These are phyloP conservation scores for Daldinia eschscholtzii DNA, from an alignment of 2,329 filamentous ascomycete species.

Conservation along the genomic window DNA sequence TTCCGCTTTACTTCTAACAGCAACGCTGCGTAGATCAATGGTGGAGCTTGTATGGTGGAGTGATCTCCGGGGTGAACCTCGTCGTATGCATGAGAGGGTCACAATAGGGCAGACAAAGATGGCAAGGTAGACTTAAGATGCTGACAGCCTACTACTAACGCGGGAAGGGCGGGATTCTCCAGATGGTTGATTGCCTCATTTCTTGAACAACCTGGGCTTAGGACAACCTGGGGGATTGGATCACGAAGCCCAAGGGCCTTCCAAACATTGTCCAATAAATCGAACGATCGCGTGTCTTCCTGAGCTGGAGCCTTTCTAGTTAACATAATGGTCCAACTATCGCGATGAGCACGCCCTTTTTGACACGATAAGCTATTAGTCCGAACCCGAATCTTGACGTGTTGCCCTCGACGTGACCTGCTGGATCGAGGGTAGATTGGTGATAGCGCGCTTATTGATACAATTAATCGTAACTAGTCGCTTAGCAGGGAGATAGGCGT, in stretches of 20 bases:
- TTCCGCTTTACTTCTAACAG: slow-evolving; percentile 32
- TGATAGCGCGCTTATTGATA: slow-evolving; percentile 20
- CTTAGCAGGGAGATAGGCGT: not conserved
- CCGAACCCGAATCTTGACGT: not conserved
- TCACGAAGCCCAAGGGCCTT: not conserved
- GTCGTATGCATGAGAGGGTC: slow-evolving; percentile 7
- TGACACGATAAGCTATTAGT: not conserved
- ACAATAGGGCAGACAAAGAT: slow-evolving; percentile 5
- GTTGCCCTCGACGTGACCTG: not conserved
- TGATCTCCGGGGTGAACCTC: slow-evolving; percentile 14
- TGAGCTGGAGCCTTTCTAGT: not conserved
- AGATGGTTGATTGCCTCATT: slow-evolving; percentile 2
- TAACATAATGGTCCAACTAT: not conserved
- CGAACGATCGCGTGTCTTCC: not conserved
- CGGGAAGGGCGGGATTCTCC: not conserved
- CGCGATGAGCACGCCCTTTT: not conserved
- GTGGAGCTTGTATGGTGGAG: slow-evolving; percentile 13
- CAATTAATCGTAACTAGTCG: slow-evolving; percentile 3
- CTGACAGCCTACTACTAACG: not conserved
- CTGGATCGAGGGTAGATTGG: slow-evolving; percentile 12
- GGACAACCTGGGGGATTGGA: not conserved
- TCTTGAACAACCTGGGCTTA: not conserved
- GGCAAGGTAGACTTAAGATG: slow-evolving; percentile 11
- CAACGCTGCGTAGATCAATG: slow-evolving; percentile 37
- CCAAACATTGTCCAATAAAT: not conserved